A percentile compares a stretch with the other conserved stretches of the same genome.
phyloP scores from a whole-genome alignment of 768 basidiomycete species.

The Suillus americanus region DNA sequence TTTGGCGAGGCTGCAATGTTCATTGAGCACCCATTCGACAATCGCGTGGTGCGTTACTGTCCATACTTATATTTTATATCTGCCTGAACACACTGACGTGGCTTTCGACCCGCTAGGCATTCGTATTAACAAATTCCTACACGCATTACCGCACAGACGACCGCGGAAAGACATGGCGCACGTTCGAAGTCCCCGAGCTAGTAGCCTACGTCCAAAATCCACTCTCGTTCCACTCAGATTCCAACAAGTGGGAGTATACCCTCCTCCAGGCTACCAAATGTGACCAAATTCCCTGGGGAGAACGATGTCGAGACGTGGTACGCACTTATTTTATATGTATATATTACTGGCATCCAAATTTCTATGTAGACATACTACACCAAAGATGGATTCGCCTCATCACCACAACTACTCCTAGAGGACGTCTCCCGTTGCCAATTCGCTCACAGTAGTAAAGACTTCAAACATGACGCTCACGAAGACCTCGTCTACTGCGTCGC shows the following conservation, averaged over 20 bases:
- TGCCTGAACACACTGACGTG: neutral
- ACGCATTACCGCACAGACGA: conserved; percentile 89
- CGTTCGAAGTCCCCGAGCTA: conserved; percentile 68
- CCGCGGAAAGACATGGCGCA: conserved; percentile 83
- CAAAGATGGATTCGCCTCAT: conserved; percentile 69
- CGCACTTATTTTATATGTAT: conserved; percentile 2
- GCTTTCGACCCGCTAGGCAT: conserved; percentile 56
- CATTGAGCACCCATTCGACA: conserved; percentile 86
- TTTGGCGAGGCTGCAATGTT: conserved; percentile 65
- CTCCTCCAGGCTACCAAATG: conserved; percentile 79
- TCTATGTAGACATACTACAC: conserved; percentile 81
- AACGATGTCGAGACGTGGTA: conserved; percentile 73
- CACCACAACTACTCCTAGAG: conserved; percentile 55
- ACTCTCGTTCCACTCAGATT: conserved; percentile 85
- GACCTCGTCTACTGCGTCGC: conserved; percentile 90
- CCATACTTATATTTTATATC: neutral
- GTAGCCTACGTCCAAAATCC: conserved; percentile 49
- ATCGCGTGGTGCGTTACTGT: conserved; percentile 54
- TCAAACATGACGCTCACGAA: conserved; percentile 71
- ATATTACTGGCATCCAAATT: conserved; percentile 10
- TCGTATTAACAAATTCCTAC: conserved; percentile 71
- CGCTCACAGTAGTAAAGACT: conserved; percentile 82
- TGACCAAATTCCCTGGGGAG: conserved; percentile 49
- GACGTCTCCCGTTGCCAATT: conserved; percentile 85
- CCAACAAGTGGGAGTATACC: conserved; percentile 67